A percentile compares a stretch with the other conserved stretches of the same genome.
Evolutionary conservation across 208 protist species (phyloP).

Genomic region (Wallacemonas sp.): DNA sequence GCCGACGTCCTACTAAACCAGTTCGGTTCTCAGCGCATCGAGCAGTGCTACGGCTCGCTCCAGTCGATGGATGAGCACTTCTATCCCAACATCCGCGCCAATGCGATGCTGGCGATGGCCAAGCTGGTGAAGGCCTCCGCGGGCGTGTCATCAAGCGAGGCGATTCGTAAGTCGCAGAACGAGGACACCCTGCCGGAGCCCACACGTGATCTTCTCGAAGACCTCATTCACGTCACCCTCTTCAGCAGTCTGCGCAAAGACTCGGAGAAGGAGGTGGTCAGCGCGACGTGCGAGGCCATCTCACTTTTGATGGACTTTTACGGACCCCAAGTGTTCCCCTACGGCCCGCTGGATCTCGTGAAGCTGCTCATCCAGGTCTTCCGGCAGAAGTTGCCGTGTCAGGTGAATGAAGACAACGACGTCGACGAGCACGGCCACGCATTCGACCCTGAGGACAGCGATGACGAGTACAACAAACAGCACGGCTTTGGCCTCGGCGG

Average conservation of each 20-base stretch:
- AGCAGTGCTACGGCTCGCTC: conserved; percentile 56
- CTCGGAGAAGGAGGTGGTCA: conserved; percentile 71
- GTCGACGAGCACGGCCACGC: conserved; percentile 11
- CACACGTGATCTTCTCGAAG: conserved; percentile 54
- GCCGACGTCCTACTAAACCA: conserved; percentile 51
- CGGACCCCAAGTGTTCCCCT: conserved; percentile 52
- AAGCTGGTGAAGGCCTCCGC: conserved; percentile 66
- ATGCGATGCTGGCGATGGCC: conserved; percentile 52
- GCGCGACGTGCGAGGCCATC: conserved; percentile 71
- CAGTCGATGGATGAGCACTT: conserved; percentile 49
- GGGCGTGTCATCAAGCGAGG: conserved; percentile 18
- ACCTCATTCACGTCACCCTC: conserved; percentile 45
- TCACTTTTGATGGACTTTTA: conserved; percentile 66
- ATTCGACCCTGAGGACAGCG: conserved; percentile 46
- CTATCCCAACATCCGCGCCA: conserved; percentile 70
- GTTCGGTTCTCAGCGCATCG: conserved; percentile 51
- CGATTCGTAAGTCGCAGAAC: conserved; percentile 19
- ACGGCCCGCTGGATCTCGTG: conserved; percentile 48
- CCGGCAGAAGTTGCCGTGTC: conserved; percentile 56
- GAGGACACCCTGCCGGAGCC: conserved; percentile 51
- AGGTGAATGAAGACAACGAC: conserved; percentile 34
- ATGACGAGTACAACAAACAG: conserved; percentile 19
- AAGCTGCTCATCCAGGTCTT: conserved; percentile 44
- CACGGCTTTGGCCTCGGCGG: conserved; percentile 10
- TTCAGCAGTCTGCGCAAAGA: conserved; percentile 53